Percentiles rank a stretch among this genome's conserved stretches.
phyloP scores from a whole-genome alignment of 495 filamentous ascomycete species.

The Pseudomonodictys pantanalensis region DNA sequence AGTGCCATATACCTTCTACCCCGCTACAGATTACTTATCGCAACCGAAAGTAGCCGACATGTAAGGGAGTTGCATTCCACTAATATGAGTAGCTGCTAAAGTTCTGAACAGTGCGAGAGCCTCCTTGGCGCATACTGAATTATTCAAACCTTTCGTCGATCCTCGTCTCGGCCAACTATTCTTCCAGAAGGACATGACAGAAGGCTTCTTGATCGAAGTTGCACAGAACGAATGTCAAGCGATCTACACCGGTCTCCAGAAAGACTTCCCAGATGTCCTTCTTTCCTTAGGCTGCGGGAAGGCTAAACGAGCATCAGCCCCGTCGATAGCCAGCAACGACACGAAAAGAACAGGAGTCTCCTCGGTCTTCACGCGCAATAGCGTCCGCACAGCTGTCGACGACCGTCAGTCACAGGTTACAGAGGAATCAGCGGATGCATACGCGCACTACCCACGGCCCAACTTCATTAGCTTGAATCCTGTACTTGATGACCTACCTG shows the following conservation, averaged over 20 bases:
- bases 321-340: slow-evolving; percentile 8
- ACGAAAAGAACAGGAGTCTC: not conserved
- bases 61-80: not conserved
- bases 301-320: not conserved
- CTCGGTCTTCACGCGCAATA: not conserved
- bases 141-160: slow-evolving; percentile 21
- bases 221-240: slow-evolving; percentile 18
- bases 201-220: slow-evolving; percentile 10
- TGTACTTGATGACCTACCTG: not conserved
- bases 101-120: slow-evolving; percentile 10
- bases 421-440: slow-evolving; percentile 4
- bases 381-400: not conserved
- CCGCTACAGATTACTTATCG: not conserved
- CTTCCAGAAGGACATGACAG: slow-evolving; percentile 7
- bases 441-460: slow-evolving; percentile 9
- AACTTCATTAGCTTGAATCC: slow-evolving; percentile 17
- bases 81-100: not conserved
- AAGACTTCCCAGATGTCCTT: slow-evolving; percentile 14
- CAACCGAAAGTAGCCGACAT: slow-evolving; percentile 7
- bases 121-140: slow-evolving; percentile 11
- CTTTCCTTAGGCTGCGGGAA: slow-evolving; percentile 19
- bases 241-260: slow-evolving; percentile 1
- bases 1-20: slow-evolving; percentile 20
- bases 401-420: not conserved
- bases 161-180: slow-evolving; percentile 8